Percentiles rank a stretch among this genome's conserved stretches.
These are phyloP conservation scores for Globisporangium splendens DNA, from an alignment of 352 stramenopile species.

Conservation along the genomic window DNA sequence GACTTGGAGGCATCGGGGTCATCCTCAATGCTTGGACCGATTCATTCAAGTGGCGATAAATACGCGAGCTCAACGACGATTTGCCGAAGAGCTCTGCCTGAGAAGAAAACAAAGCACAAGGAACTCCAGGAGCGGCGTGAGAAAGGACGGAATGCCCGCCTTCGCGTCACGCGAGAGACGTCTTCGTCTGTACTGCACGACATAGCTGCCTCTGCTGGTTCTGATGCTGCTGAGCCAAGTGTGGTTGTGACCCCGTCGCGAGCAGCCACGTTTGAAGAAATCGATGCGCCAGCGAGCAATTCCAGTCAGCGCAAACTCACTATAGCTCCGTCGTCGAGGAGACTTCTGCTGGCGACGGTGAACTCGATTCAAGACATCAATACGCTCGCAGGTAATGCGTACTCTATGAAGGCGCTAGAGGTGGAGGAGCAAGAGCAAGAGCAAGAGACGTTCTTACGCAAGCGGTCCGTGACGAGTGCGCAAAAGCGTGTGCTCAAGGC, in stretches of 20 bases:
- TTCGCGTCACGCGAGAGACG: slow-evolving; percentile 19
- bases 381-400: not conserved
- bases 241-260: not conserved
- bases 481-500: slow-evolving; percentile 42
- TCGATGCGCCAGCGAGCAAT: not conserved
- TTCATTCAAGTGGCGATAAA: not conserved
- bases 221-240: not conserved
- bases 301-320: slow-evolving; percentile 2
- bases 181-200: slow-evolving; percentile 7
- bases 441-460: slow-evolving; percentile 56
- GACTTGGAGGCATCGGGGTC: not conserved
- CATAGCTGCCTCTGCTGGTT: not conserved
- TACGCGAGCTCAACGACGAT: not conserved
- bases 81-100: slow-evolving; percentile 30
- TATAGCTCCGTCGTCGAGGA: not conserved
- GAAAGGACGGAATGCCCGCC: slow-evolving; percentile 46
- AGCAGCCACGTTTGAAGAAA: slow-evolving; percentile 9
- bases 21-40: not conserved
- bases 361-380: not conserved
- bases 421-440: slow-evolving; percentile 20
- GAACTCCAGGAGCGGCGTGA: slow-evolving; percentile 56
- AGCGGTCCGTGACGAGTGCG: slow-evolving; percentile 15
- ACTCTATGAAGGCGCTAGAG: slow-evolving; percentile 5
- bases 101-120: slow-evolving; percentile 64
- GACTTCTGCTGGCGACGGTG: not conserved